Base-by-base conservation (phyloP, 345 rosid species). In the Heritiera littoralis region DNA sequence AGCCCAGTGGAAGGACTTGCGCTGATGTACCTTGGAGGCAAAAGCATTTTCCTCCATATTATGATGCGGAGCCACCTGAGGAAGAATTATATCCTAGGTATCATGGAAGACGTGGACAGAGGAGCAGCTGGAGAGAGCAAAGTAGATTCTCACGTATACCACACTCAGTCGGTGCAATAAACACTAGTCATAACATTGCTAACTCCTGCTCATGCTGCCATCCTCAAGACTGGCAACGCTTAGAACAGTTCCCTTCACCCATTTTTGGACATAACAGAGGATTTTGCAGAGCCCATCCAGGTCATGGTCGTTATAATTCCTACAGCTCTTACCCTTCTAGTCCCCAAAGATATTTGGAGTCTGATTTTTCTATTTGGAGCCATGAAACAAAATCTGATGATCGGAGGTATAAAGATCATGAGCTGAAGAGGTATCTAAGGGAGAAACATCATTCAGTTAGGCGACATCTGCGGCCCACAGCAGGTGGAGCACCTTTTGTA, bases 401-500 rank as follows among this genome's bases (percentile, higher is more conserved):
- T 77, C 89, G 79, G 80, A 89, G 89, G 79, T 81, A 79, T 74
- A 84, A 85, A 77, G 84, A 78, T 81, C 80, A 80, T 59, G 85
- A 66, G 68, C 68, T 80, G 78, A 87, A 81, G 79, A 89, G 77
- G 80, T 83, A 85, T 28, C 13, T 43, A 40, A 87, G 77, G 84
- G 93, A 87, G 81, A 86, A 85, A 82, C 83, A 78, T 80, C 81
- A 78, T 65, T 79, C 81, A 72, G 90, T 82, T 32, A 93, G 89
- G 86, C 87, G 92, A 78, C 91, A 88, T 81, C 72, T 90, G 78
- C 85, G 91, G 35, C 97, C 98, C 49, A 82, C 89, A 20, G 92
- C 92, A 3, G 99, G 98, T 70, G 99, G 93, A 4, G 97, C 96
- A 9, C 99, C 99, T 72, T 83, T 93, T 46, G n/a, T 90, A 43